Evolutionary conservation across 1,139 yeast genomes (phyloP), one percentile per base, ranked within the genome.

Genomic region (Sugiyamaella castrensis): DNA sequence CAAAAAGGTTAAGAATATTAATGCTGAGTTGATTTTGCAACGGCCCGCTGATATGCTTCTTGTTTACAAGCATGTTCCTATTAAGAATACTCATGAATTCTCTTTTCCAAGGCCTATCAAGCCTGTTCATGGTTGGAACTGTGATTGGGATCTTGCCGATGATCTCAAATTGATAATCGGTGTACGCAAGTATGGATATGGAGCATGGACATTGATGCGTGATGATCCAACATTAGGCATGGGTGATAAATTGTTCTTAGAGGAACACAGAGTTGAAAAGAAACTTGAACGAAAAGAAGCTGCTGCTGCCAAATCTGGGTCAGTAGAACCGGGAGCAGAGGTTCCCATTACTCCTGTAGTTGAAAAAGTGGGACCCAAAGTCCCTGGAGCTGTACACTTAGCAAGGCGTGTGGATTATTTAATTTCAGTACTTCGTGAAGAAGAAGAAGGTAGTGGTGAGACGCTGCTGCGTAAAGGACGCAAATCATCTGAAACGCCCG

Each of bases 321-420:
- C 54, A 26, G 53, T 47, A n/a, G 34, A n/a, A 2, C 38, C 12
- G 4, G 48, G 34, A n/a, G 51, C 27, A 2, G 96, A 86, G 88
- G 66, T 82, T 84, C 60, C 68, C 83, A 4, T 75, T 78, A 2
- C 70, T 88, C 34, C 19, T 15, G 33, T 27, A 47, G 30, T 36
- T 6, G 62, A 62, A 52, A 58, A 56, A 53, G 60, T 67, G 13
- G 61, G 72, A 30, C 82, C 84, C 54, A 84, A 83, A 59, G 86
- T 84, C 9, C 99, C 99, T 1, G 95, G 95, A 6, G 79, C 97
- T 1, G 94, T 92, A 9, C 99, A 92, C 68, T 73, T 94, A 46
- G 91, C 89, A n/a, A 80, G 99, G 67, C 80, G 99, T 62, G 84
- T 87, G 1, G 98, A 94, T 65, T 92, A 91, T 60, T 74, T 92